Evolutionary conservation across 129 eudicot genomes (phyloP).

Genomic region (Gnaphalium uliginosum): DNA sequence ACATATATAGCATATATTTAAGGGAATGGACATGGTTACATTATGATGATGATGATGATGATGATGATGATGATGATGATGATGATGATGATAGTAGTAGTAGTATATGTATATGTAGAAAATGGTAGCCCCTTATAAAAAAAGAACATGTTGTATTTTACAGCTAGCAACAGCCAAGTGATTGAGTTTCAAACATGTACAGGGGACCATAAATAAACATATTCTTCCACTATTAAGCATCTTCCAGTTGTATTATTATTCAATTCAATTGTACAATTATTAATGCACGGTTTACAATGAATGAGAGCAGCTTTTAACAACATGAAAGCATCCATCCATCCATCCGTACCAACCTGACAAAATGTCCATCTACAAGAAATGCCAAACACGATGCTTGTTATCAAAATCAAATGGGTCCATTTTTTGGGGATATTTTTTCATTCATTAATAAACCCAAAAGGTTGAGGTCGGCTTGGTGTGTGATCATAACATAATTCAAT

Average conservation of each 20-base stretch:
- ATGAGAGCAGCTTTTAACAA: conserved; percentile 23
- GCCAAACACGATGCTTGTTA: conserved; percentile 18
- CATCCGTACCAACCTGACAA: conserved; percentile 34
- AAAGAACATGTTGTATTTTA: conserved; percentile 19
- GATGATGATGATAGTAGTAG: not conserved
- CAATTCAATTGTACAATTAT: conserved; percentile 13
- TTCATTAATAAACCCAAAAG: conserved; percentile 7
- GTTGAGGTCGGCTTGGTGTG: conserved; percentile 7
- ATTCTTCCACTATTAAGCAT: conserved; percentile 27
- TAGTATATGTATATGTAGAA: conserved; percentile 19
- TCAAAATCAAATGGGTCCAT: conserved; percentile 21
- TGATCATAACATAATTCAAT: not conserved
- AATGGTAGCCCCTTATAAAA: conserved; percentile 24
- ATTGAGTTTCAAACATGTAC: conserved; percentile 23
- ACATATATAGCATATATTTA: conserved; percentile 12
- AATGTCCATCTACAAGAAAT: conserved; percentile 16
- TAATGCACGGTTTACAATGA: conserved; percentile 29
- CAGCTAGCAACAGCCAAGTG: conserved; percentile 33
- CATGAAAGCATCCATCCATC: not conserved
- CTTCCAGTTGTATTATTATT: conserved; percentile 26
- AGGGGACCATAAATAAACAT: conserved; percentile 22
- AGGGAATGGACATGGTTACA: conserved; percentile 28
- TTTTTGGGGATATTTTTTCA: not conserved
- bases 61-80: not conserved
- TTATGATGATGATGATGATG: not conserved